Percentiles rank a stretch among this genome's conserved stretches.
These are phyloP conservation scores for Neoascochyta sp. DNA, from an alignment of 2,329 filamentous ascomycete genomes.

Conservation along the genomic window DNA sequence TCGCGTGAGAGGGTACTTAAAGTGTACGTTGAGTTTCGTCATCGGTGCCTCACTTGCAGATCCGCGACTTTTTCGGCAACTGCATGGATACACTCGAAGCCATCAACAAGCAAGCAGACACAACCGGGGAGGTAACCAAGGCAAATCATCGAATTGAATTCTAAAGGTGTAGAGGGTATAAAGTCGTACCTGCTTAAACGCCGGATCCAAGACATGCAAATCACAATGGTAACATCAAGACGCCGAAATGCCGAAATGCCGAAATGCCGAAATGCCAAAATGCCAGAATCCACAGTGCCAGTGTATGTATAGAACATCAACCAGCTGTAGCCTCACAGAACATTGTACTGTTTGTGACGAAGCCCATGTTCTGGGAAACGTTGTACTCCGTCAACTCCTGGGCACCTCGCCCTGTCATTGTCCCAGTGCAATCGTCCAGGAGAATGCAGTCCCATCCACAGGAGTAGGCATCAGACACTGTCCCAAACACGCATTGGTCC, in stretches of 20 bases:
- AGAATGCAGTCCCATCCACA: slow-evolving; percentile 44
- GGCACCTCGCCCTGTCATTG: slow-evolving; percentile 40
- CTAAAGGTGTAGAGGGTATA: too few species aligned
- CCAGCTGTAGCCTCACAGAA: slow-evolving; percentile 21
- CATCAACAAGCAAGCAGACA: too few species aligned
- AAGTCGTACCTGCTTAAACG: too few species aligned
- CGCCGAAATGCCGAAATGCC: too few species aligned
- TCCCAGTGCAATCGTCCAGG: slow-evolving; percentile 41
- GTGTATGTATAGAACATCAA: too few species aligned
- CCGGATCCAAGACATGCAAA: too few species aligned
- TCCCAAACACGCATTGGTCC: slow-evolving; percentile 44
- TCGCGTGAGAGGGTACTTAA: slow-evolving; percentile 14
- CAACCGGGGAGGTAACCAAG: too few species aligned
- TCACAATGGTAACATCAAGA: too few species aligned
- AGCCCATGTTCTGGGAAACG: slow-evolving; percentile 43
- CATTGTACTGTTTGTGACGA: slow-evolving; percentile 39
- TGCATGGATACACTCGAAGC: background rate
- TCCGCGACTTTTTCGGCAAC: slow-evolving; percentile 11
- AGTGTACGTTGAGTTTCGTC: slow-evolving; percentile 23
- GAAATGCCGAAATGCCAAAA: too few species aligned
- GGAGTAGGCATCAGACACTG: slow-evolving; percentile 42
- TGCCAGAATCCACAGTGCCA: too few species aligned
- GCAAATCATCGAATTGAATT: too few species aligned
- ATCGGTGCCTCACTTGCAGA: slow-evolving; percentile 25
- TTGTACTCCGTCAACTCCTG: slow-evolving; percentile 42